Evolutionary conservation across 1,284 basidiomycete species (phyloP), one percentile per base, ranked within the genome.

Genomic region (Puccinia horiana): DNA sequence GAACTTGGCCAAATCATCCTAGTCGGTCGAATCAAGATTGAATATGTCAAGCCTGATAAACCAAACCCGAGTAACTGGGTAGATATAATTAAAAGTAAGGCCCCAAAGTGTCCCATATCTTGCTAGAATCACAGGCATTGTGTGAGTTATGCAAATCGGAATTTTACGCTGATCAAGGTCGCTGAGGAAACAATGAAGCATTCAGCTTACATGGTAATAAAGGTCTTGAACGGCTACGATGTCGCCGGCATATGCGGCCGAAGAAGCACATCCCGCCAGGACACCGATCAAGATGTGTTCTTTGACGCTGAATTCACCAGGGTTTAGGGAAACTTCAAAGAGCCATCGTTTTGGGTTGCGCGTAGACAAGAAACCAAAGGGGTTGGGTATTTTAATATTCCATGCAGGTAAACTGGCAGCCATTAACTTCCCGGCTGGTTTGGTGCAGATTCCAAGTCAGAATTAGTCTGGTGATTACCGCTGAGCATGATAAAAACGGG

Each of bases 11-110:
- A 87, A 37, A 87, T 76, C 86, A 86, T 87, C 29, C 83, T 84
- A 4, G 85, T 85, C 2, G 87, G 86, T 52, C 87, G 85, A 11
- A 88, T 84, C 23, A 87, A 81, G 26, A 83, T 69, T 4, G 78
- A 77, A 40, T 87, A 87, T 49, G 87, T 87, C n/a, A 86, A 44
- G 83, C 89, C 89, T 11, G 88, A 88, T 3, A 90, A 85, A 0
- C 89, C 89, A 81, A 90, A 90, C 1, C 89, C 90, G 37, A 90
- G 88, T 70, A 89, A 87, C 84, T 90, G 90, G 0, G 89, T 90
- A 3, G 88, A 88, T 70, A 90, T 87, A 1, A 90, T 87, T 1
- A 90, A 89, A 80, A 91, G 83, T 9, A 86, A 40, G 0, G 85
- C 85, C 5, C 85, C 85, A 14, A 86, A 82, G 16, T 83, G 77